Percentiles rank a stretch among this genome's conserved stretches.
Conservation (phyloP, 2,329 filamentous ascomycete species). For the Penicillium janthinellum region DNA sequence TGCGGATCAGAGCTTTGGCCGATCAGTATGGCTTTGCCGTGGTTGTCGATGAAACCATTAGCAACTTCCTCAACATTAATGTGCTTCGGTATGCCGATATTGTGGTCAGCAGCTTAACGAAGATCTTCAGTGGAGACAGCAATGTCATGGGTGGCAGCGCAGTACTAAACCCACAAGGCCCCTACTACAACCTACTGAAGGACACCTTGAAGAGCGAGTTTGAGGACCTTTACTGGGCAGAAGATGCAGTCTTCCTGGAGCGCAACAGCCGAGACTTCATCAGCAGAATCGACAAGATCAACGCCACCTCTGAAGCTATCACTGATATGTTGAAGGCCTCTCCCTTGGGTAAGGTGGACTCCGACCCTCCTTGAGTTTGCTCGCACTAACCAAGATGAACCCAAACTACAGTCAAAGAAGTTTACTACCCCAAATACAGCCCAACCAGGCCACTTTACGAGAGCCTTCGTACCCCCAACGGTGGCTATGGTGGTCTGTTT, state of each 20-base stretch:
- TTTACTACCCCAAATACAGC: conserved; percentile 86
- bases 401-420: conserved; percentile 62
- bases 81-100: conserved; percentile 87
- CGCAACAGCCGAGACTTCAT: conserved; percentile 93
- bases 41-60: conserved; percentile 93
- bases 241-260: conserved; percentile 93
- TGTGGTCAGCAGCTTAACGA: conserved; percentile 92
- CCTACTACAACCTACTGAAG: conserved; percentile 72
- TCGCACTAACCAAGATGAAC: neutral
- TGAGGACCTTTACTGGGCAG: conserved; percentile 90
- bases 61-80: conserved; percentile 94
- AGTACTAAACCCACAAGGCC: conserved; percentile 67
- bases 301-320: conserved; percentile 80
- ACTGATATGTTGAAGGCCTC: conserved; percentile 68
- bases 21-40: conserved; percentile 85
- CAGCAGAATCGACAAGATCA: conserved; percentile 78
- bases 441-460: conserved; percentile 75
- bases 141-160: conserved; percentile 94
- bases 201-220: conserved; percentile 64
- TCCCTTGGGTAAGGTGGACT: conserved; percentile 49
- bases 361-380: neutral
- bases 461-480: conserved; percentile 68
- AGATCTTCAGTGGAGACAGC: conserved; percentile 95
- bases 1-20: conserved; percentile 76
- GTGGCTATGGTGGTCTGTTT: conserved; percentile 87